Percentiles rank a stretch among this genome's conserved stretches.
These are phyloP conservation scores for Aquilaria sinensis DNA, from an alignment of 345 rosid genomes.

Conservation along the genomic window DNA sequence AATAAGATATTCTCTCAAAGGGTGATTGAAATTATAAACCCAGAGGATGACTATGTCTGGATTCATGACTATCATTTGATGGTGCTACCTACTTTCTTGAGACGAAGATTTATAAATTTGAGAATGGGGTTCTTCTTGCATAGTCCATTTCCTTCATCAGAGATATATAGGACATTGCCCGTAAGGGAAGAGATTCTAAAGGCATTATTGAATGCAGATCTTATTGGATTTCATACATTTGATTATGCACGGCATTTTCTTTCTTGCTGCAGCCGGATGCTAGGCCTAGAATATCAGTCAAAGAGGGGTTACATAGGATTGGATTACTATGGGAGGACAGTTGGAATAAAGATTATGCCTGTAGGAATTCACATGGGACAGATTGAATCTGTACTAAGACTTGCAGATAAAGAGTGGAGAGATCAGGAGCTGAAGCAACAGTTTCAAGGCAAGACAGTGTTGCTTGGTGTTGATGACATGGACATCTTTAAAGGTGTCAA, in stretches of 20 bases:
- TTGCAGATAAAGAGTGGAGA: conserved; percentile 69
- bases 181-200: conserved; percentile 72
- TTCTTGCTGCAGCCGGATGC: conserved; percentile 71
- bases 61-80: conserved; percentile 79
- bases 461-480: conserved; percentile 82
- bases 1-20: conserved; percentile 66
- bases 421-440: conserved; percentile 61
- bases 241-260: conserved; percentile 96
- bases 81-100: conserved; percentile 73
- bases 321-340: conserved; percentile 72
- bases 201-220: conserved; percentile 66
- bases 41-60: conserved; percentile 77
- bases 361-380: conserved; percentile 80
- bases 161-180: conserved; percentile 69
- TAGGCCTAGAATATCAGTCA: conserved; percentile 70
- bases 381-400: conserved; percentile 56
- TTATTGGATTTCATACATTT: conserved; percentile 78
- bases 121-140: conserved; percentile 80
- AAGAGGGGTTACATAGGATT: conserved; percentile 71
- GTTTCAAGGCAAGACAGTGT: conserved; percentile 60
- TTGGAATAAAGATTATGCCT: conserved; percentile 79
- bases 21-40: conserved; percentile 71
- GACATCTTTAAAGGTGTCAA: conserved; percentile 75
- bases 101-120: conserved; percentile 56
- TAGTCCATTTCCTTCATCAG: conserved; percentile 74